These are phyloP conservation scores for Nematodospora valgi DNA, from an alignment of 805 yeast genomes.

Conservation along the genomic window DNA sequence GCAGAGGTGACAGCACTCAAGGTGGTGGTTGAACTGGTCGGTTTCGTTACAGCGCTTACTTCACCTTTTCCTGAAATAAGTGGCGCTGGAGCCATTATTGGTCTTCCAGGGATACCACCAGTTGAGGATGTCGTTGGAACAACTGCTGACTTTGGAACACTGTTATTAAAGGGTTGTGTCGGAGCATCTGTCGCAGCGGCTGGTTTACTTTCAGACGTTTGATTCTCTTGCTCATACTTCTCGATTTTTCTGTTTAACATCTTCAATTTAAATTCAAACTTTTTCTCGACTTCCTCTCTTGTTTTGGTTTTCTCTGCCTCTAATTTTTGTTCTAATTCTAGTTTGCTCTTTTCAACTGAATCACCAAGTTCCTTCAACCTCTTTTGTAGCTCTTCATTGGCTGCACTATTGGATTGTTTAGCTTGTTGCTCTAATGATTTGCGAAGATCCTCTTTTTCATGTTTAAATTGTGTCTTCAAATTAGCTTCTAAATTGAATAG, in stretches of 20 bases:
- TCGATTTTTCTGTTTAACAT: constrained; percentile 55
- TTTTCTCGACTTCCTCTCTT: constrained; percentile 50
- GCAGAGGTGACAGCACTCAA: background rate
- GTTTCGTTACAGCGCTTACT: too few species aligned
- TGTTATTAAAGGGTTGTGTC: background rate
- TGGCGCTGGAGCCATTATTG: constrained; percentile 1
- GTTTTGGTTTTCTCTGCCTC: constrained; percentile 35
- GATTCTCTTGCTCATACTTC: constrained; percentile 39
- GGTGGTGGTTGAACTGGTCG: background rate
- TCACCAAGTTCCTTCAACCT: constrained; percentile 18
- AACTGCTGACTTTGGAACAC: background rate
- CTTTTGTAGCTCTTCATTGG: constrained; percentile 7
- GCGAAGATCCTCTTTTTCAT: constrained; percentile 8
- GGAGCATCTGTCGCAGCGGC: background rate
- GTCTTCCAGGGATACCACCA: background rate
- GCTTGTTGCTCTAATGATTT: constrained; percentile 1
- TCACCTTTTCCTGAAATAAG: too few species aligned
- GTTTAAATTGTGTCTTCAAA: constrained; percentile 18
- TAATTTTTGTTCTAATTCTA: constrained; percentile 17
- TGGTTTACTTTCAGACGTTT: constrained; percentile 1
- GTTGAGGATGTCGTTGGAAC: background rate
- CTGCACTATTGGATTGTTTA: constrained; percentile 2
- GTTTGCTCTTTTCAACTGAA: constrained; percentile 5
- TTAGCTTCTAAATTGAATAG: constrained; percentile 10
- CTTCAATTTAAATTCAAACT: constrained; percentile 55